phyloP scores from a whole-genome alignment of 192 early-diverging fungal species.

The Lunasporangiospora selenospora region DNA sequence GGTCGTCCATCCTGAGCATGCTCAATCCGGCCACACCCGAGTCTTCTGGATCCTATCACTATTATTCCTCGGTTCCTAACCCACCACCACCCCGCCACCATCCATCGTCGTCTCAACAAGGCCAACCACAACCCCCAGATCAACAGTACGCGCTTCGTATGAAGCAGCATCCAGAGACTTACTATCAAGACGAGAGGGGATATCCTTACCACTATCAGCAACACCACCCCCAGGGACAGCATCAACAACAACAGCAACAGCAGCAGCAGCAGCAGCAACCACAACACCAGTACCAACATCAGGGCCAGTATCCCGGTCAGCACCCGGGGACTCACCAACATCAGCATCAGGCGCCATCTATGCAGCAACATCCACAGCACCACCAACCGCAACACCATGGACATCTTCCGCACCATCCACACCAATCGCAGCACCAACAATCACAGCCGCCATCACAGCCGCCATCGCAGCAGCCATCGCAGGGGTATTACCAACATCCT shows the following conservation, averaged over 20 bases:
- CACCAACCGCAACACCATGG: no score
- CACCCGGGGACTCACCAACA: constrained; percentile 16
- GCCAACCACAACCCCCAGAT: not conserved
- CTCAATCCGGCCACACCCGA: constrained; percentile 38
- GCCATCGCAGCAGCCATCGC: constrained; percentile 8
- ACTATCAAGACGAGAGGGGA: not conserved
- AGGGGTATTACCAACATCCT: constrained; percentile 16
- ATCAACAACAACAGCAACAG: constrained; percentile 16
- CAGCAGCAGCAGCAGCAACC: constrained; percentile 8
- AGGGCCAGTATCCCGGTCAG: constrained; percentile 7
- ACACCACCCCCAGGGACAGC: not conserved
- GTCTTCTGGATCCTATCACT: constrained; percentile 9
- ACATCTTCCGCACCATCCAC: no score
- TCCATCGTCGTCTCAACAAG: not conserved
- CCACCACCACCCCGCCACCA: no score
- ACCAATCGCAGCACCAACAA: constrained; percentile 12
- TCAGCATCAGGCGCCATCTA: not conserved
- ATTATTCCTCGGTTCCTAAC: no score
- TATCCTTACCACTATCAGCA: not conserved
- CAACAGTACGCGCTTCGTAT: not conserved
- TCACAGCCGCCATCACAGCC: constrained; percentile 1
- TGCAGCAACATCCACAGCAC: constrained; percentile 15
- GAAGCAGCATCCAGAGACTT: not conserved
- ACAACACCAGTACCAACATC: constrained; percentile 15
- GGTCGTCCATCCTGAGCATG: constrained; percentile 45